Conservation (phyloP, 495 filamentous ascomycete species). For the Talaromyces wortmannii region DNA sequence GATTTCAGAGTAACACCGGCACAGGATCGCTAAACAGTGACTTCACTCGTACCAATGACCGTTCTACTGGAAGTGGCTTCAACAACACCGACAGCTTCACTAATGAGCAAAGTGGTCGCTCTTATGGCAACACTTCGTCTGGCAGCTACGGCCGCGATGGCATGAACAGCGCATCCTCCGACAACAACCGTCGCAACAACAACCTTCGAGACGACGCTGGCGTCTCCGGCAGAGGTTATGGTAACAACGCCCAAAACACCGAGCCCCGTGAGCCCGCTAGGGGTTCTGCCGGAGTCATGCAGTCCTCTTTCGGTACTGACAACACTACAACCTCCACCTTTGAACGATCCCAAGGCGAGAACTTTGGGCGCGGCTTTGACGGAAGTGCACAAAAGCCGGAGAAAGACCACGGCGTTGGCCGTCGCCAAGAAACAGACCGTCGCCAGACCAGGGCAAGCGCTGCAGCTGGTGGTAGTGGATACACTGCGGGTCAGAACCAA, state of each 20-base stretch:
- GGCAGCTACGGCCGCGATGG: not conserved
- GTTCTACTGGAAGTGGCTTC: not conserved
- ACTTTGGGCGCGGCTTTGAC: not conserved
- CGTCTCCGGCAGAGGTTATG: not conserved
- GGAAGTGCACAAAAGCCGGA: not conserved
- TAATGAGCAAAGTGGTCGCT: not conserved
- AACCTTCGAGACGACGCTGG: not conserved
- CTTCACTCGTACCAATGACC: not conserved
- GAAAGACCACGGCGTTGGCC: not conserved
- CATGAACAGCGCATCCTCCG: not conserved
- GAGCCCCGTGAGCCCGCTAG: not conserved
- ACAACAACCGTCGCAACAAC: not conserved
- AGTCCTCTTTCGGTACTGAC: constrained; percentile 1
- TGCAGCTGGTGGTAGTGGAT: constrained; percentile 1
- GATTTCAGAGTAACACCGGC: not conserved
- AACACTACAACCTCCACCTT: constrained; percentile 3
- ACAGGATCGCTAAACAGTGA: no score
- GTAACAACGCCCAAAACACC: not conserved
- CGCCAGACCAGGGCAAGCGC: not conserved
- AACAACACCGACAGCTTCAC: not conserved
- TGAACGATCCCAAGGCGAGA: not conserved
- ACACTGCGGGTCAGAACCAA: not conserved
- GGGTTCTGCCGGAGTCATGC: not conserved
- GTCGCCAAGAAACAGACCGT: not conserved
- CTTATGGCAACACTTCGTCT: not conserved